Percentiles rank a stretch among this genome's conserved stretches.
phyloP scores from a whole-genome alignment of 139 green algal genomes.

The Coelastrella sp. region DNA sequence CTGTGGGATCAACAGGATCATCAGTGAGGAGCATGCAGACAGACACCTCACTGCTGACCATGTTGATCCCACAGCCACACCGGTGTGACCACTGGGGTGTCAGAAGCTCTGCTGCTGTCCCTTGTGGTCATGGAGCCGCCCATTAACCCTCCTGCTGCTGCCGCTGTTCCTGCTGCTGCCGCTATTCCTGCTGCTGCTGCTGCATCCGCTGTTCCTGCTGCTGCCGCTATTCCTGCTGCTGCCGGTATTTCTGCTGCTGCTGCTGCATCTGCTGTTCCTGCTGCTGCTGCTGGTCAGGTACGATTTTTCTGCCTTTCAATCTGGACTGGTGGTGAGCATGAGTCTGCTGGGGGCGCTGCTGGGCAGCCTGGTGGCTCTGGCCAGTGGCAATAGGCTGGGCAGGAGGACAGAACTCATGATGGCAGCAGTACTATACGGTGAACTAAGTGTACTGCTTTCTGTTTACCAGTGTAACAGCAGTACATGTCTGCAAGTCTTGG shows the following conservation, averaged over 20 bases:
- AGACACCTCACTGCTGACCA: background rate
- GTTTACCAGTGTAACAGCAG: background rate
- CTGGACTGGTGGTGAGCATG: constrained; percentile 79
- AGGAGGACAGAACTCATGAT: constrained; percentile 82
- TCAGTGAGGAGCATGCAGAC: too few species aligned
- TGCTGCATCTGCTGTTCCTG: background rate
- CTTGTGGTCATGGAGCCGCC: too few species aligned
- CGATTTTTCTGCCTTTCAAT: constrained; percentile 64
- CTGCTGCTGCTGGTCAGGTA: constrained; percentile 45
- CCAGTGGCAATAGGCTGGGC: constrained; percentile 82
- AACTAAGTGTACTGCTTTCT: background rate
- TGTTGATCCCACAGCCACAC: background rate
- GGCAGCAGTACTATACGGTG: constrained; percentile 78
- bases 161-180: background rate
- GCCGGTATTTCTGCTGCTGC: background rate
- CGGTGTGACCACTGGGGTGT: too few species aligned
- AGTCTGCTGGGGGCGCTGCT: constrained; percentile 86
- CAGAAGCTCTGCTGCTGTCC: background rate
- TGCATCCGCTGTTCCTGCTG: background rate
- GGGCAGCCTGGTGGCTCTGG: constrained; percentile 75
- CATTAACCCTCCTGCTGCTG: background rate
- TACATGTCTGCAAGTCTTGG: background rate
- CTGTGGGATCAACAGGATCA: too few species aligned
- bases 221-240: background rate
- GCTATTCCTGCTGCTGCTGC: background rate